Base-by-base conservation (phyloP, 139 green algal species). In the Chlorella vulgaris region DNA sequence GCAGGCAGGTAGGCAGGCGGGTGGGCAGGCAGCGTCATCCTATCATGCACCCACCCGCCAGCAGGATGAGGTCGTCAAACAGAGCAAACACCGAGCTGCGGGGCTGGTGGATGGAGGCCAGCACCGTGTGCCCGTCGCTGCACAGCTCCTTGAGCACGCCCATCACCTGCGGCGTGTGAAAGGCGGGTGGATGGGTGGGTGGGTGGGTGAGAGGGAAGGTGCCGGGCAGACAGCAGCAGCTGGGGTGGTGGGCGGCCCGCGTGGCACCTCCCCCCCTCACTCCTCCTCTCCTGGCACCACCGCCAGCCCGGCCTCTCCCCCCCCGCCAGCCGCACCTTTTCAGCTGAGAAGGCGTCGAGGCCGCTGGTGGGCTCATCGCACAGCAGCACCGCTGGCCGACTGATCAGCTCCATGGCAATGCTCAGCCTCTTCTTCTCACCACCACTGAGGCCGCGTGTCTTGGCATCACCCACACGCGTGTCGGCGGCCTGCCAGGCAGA, bases 31-130 rank as follows among this genome's bases (percentile, higher is more conserved):
- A 15, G 4, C 69, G n/a, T 24, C 29, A n/a, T 2, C 0, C 21
- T 5, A 15, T 4, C 47, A 2, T 13, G 8, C 39, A 4, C 75
- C 0, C 63, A 76, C 76, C 76, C 6, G 85, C 86, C 60, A 99
- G 78, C 42, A 99, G 90, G 43, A 98, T 77, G 63, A 98, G 84
- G 88, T 98, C 95, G 69, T 98, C 95, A 81, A 99, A 96, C 79
- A 97, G 86, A 43, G 78, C 83, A 66, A 96, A 99, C 70, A 99
- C 95, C 81, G 83, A 93, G 87, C 65, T 88, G 81, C 94, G 92
- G 13, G 94, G 94, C 86, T 97, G 94, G 86, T 97, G 94, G 80
- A 97, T 92, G 80, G 86, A 90, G 53, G 77, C 82, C 55, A 96
- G 86, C 28, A 98, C 89, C 7, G 94, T 98, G 82, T 93, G 87